These are phyloP conservation scores for Naematelia encephala DNA, from an alignment of 768 basidiomycete genomes.

Conservation along the genomic window DNA sequence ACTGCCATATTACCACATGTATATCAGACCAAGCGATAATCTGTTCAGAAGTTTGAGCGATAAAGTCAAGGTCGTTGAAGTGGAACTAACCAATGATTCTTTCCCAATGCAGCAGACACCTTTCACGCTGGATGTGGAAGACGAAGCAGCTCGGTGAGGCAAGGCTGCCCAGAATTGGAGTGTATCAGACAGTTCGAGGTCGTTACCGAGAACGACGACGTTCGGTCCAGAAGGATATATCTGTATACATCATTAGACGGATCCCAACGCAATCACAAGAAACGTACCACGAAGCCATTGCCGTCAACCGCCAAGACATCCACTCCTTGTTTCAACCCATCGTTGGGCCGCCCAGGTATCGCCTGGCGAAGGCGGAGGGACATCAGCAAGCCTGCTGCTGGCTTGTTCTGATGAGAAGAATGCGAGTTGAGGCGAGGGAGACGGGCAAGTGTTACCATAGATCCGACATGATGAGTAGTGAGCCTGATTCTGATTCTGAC, in stretches of 20 bases:
- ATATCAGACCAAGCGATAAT: slow-evolving; percentile 38
- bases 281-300: slow-evolving; percentile 25
- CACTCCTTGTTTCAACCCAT: slow-evolving; percentile 7
- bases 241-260: slow-evolving; percentile 18
- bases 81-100: slow-evolving; percentile 18
- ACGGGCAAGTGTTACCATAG: too few relatives aligned
- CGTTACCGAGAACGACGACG: slow-evolving; percentile 26
- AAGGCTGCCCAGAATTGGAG: slow-evolving; percentile 35
- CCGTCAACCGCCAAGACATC: slow-evolving; percentile 18
- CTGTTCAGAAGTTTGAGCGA: too few relatives aligned
- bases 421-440: not conserved
- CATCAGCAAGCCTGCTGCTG: slow-evolving; percentile 16
- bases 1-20: slow-evolving; percentile 38
- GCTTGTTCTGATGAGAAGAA: not conserved
- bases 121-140: slow-evolving; percentile 15
- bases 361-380: slow-evolving; percentile 40
- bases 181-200: slow-evolving; percentile 27
- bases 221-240: slow-evolving; percentile 29
- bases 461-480: not conserved
- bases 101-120: slow-evolving; percentile 24
- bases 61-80: too few relatives aligned
- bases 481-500: too few relatives aligned
- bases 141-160: slow-evolving; percentile 29
- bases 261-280: too few relatives aligned
- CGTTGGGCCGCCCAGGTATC: slow-evolving; percentile 30